Evolutionary conservation across 2,329 filamentous ascomycete genomes (phyloP).

Genomic region (Apiospora koreana): DNA sequence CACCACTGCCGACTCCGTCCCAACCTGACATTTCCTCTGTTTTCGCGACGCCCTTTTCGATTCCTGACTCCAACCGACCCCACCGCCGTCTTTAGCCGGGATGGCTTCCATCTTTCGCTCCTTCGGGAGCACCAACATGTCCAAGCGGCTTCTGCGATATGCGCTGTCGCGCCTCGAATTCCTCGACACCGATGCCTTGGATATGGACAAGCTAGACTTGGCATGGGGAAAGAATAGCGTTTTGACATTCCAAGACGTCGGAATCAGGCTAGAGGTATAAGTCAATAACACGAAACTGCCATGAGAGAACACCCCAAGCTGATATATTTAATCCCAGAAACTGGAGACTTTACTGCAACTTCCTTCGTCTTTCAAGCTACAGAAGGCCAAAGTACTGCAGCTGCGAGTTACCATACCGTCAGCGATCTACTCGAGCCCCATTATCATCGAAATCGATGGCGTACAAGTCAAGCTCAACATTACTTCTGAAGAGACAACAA

Average conservation of each 20-base stretch:
- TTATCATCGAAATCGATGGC: constrained; percentile 79
- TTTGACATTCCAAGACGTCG: constrained; percentile 85
- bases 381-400: constrained; percentile 72
- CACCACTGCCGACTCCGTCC: constrained; percentile 9
- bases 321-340: constrained; percentile 59
- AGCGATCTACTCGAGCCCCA: constrained; percentile 83
- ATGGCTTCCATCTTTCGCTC: constrained; percentile 75
- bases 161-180: constrained; percentile 81
- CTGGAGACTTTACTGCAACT: constrained; percentile 73
- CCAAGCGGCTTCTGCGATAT: constrained; percentile 87
- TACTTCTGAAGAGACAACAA: constrained; percentile 36
- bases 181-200: constrained; percentile 82
- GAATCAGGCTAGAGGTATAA: constrained; percentile 73
- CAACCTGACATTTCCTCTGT: background rate
- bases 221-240: constrained; percentile 79
- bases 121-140: constrained; percentile 70
- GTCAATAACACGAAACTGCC: background rate
- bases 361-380: constrained; percentile 69
- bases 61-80: background rate
- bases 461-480: constrained; percentile 71
- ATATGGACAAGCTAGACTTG: constrained; percentile 84
- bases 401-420: constrained; percentile 83
- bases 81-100: constrained; percentile 24
- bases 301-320: background rate
- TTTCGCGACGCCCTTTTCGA: background rate